Conservation (phyloP, 148 eudicot species). For the Talinum fruticosum region DNA sequence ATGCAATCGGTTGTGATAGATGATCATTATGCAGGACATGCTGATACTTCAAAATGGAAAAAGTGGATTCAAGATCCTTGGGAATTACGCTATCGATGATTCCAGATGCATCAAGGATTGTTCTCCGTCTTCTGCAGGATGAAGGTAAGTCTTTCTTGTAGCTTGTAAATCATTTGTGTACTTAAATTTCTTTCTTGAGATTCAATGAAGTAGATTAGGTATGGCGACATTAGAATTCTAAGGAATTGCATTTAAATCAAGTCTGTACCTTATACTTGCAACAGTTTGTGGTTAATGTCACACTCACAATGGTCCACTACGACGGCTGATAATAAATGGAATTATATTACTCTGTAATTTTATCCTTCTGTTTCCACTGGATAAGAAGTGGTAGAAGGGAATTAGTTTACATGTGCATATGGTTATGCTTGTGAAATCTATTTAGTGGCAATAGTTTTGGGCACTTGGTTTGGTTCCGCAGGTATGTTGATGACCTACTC, state of each 20-base stretch:
- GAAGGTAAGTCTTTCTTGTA: slow-evolving; percentile 44
- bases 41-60: slow-evolving; percentile 54
- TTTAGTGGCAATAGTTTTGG: neutral
- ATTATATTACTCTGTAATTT: neutral
- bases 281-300: neutral
- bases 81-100: slow-evolving; percentile 50
- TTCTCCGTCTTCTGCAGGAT: slow-evolving; percentile 48
- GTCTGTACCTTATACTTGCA: neutral
- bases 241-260: slow-evolving; percentile 4
- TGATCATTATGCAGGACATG: slow-evolving; percentile 28
- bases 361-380: neutral
- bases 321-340: neutral
- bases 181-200: neutral
- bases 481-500: neutral
- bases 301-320: neutral
- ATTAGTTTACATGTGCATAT: neutral
- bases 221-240: neutral
- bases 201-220: neutral
- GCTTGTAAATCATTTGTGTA: neutral
- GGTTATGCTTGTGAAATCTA: neutral
- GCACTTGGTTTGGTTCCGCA: neutral
- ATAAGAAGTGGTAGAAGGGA: neutral
- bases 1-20: slow-evolving; percentile 11
- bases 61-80: slow-evolving; percentile 61
- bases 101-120: slow-evolving; percentile 46